Percentiles rank a stretch among this genome's conserved stretches.
Evolutionary conservation across 176 grass and related monocot species (phyloP).

Genomic region (Phoenix dactylifera): DNA sequence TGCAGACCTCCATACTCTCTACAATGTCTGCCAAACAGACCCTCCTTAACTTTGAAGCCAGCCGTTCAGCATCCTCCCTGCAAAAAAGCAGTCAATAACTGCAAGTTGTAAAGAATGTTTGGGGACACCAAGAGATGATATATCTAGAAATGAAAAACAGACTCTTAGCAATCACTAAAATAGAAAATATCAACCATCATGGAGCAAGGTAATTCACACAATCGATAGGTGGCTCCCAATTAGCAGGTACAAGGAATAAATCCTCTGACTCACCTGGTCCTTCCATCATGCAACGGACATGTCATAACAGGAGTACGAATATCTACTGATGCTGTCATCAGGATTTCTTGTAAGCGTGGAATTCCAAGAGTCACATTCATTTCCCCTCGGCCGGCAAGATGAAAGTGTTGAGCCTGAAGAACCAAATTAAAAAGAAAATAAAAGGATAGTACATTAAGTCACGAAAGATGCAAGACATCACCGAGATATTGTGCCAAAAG

Average conservation of each 20-base stretch:
- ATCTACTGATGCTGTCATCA: slow-evolving; percentile 73
- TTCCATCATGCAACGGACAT: slow-evolving; percentile 32
- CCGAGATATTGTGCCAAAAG: too few species aligned
- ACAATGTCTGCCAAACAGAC: slow-evolving; percentile 55
- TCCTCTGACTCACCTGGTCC: slow-evolving; percentile 27
- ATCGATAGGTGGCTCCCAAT: neutral
- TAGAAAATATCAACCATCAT: neutral
- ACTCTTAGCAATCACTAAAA: neutral
- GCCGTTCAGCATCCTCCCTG: slow-evolving; percentile 32
- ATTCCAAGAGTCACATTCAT: slow-evolving; percentile 96
- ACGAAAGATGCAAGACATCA: too few species aligned
- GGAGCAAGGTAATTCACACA: slow-evolving; percentile 7
- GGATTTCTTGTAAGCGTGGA: slow-evolving; percentile 75
- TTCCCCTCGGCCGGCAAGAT: slow-evolving; percentile 85
- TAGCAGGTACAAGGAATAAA: neutral
- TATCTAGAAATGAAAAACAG: too few species aligned
- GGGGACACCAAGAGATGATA: too few species aligned
- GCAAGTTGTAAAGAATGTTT: too few species aligned
- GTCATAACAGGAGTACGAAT: slow-evolving; percentile 66
- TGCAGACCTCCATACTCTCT: slow-evolving; percentile 70
- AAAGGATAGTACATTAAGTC: too few species aligned
- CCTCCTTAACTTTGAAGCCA: slow-evolving; percentile 37
- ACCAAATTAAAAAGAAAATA: too few species aligned
- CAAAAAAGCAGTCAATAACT: neutral
- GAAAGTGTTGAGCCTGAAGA: slow-evolving; percentile 87